A percentile compares a stretch with the other conserved stretches of the same genome.
These are phyloP conservation scores for Malus sieversii DNA, from an alignment of 306 rosid species.

Conservation along the genomic window DNA sequence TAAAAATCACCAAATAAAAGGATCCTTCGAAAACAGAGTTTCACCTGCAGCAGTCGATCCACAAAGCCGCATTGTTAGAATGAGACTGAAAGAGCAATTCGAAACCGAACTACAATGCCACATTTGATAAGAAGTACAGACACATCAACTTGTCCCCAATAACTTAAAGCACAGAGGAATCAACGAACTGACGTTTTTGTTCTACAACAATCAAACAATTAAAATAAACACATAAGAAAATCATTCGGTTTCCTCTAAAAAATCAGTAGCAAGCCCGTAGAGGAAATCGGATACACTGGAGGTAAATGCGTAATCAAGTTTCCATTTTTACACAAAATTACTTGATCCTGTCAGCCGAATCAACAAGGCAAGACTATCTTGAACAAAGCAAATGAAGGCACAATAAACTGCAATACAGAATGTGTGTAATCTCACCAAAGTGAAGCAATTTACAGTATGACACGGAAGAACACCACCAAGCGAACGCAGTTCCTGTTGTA, in stretches of 20 bases:
- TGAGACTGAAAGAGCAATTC: neutral
- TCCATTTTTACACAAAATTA: neutral
- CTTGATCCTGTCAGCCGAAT: neutral
- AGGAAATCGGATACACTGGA: neutral
- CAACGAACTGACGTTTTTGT: neutral
- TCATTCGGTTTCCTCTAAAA: neutral
- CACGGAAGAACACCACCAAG: constrained; percentile 87
- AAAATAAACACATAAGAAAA: neutral
- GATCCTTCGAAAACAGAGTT: constrained; percentile 16
- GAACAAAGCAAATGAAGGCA: neutral
- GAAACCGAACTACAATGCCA: neutral
- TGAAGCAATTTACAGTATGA: constrained; percentile 69
- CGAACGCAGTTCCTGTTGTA: constrained; percentile 70
- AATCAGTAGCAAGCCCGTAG: neutral
- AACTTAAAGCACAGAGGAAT: neutral
- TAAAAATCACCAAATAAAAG: constrained; percentile 16
- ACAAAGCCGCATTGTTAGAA: neutral
- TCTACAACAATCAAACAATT: neutral
- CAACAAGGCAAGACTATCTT: no score
- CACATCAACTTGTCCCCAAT: neutral
- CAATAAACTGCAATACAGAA: neutral
- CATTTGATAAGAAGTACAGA: neutral
- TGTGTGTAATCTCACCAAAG: constrained; percentile 45
- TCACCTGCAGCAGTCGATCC: constrained; percentile 29
- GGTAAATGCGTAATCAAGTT: neutral